phyloP scores from a whole-genome alignment of 176 grass and related monocot genomes.

The Aegilops tauschii region DNA sequence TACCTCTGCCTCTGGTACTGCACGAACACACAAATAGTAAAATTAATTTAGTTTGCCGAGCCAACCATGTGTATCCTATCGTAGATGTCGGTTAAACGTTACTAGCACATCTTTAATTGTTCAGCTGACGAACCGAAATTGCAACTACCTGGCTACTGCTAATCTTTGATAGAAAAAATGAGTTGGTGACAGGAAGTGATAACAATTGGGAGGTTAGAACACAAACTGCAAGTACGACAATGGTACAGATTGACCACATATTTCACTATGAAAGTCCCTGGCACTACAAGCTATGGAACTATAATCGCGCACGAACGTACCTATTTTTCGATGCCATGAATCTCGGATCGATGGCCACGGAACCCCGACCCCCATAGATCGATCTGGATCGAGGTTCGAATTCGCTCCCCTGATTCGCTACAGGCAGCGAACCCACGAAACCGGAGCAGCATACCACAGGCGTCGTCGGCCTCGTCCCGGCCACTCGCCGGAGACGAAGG shows the following conservation, averaged over 20 bases:
- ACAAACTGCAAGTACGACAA: neutral
- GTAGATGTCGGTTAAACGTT: neutral
- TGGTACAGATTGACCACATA: neutral
- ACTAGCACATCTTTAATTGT: neutral
- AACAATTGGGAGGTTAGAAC: neutral
- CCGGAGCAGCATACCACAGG: slow-evolving; percentile 15
- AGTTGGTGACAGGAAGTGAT: neutral
- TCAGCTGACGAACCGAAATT: neutral
- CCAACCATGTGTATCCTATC: neutral
- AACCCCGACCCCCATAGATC: neutral
- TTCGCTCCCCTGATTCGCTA: neutral
- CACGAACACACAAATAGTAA: slow-evolving; percentile 33
- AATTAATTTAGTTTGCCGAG: neutral
- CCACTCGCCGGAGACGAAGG: neutral
- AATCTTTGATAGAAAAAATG: neutral
- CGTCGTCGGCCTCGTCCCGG: neutral
- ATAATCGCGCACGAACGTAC: slow-evolving; percentile 16
- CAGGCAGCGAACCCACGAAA: neutral
- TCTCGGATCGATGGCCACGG: slow-evolving; percentile 7
- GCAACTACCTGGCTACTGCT: neutral
- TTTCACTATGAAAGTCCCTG: neutral
- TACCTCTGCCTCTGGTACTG: slow-evolving; percentile 51
- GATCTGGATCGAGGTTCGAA: slow-evolving; percentile 17
- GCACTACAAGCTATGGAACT: neutral
- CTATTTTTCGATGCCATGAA: slow-evolving; percentile 41